Evolutionary conservation across 179 eudicot genomes (phyloP).

Genomic region (Amaranthus tricolor): DNA sequence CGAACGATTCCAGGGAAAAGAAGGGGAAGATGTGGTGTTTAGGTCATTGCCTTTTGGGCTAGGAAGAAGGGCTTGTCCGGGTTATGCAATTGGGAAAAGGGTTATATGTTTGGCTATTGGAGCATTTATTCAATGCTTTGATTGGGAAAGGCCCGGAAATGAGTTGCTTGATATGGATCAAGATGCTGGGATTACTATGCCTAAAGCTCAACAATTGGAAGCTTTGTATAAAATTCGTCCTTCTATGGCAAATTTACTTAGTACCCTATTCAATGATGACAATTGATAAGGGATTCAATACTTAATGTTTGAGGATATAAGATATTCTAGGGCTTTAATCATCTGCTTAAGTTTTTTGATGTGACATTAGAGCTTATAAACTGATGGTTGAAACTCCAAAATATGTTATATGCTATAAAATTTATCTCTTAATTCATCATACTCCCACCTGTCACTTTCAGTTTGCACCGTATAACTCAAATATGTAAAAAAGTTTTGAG

Average conservation of each 20-base stretch:
- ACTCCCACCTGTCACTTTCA: too few relatives aligned
- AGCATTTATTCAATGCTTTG: slow-evolving; percentile 57
- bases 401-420: too few relatives aligned
- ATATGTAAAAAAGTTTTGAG: too few relatives aligned
- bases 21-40: slow-evolving; percentile 31
- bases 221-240: slow-evolving; percentile 44
- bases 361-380: too few relatives aligned
- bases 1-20: slow-evolving; percentile 48
- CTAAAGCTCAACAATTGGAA: slow-evolving; percentile 40
- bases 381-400: too few relatives aligned
- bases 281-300: too few relatives aligned
- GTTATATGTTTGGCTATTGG: slow-evolving; percentile 45
- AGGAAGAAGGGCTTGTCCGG: slow-evolving; percentile 61
- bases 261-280: too few relatives aligned
- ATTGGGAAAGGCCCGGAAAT: slow-evolving; percentile 39
- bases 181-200: slow-evolving; percentile 37
- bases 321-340: too few relatives aligned
- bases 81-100: slow-evolving; percentile 48
- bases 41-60: slow-evolving; percentile 52
- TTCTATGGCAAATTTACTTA: slow-evolving; percentile 25
- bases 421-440: too few relatives aligned
- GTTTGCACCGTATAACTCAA: too few relatives aligned
- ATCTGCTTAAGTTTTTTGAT: too few relatives aligned
- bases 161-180: slow-evolving; percentile 44
- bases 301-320: too few relatives aligned